phyloP scores from a whole-genome alignment of 345 rosid species.

The Kandelia obovata region DNA sequence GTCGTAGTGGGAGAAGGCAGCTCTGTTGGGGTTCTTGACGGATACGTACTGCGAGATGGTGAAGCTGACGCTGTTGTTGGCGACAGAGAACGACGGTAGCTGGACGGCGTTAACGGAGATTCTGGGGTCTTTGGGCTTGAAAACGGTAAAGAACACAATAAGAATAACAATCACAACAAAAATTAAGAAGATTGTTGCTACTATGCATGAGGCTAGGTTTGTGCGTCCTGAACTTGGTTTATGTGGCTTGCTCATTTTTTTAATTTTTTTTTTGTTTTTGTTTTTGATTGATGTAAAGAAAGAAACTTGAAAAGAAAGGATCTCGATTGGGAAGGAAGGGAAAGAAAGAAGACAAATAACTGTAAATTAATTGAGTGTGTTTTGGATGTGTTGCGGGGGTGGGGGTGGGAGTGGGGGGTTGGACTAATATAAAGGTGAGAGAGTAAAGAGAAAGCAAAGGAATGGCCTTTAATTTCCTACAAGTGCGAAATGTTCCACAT shows the following conservation, averaged over 20 bases:
- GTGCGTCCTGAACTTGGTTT: slow-evolving; percentile 55
- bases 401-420: background rate
- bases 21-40: slow-evolving; percentile 79
- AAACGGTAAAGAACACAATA: slow-evolving; percentile 88
- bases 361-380: background rate
- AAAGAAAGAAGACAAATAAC: background rate
- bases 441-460: background rate
- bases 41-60: slow-evolving; percentile 86
- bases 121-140: slow-evolving; percentile 83
- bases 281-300: background rate
- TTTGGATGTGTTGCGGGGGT: background rate
- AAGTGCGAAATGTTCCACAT: background rate
- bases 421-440: background rate
- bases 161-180: slow-evolving; percentile 55
- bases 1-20: slow-evolving; percentile 86
- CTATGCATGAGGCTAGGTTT: slow-evolving; percentile 88
- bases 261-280: background rate
- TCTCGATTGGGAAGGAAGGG: background rate
- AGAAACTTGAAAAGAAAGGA: background rate
- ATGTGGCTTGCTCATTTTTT: slow-evolving; percentile 32
- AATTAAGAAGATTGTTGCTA: slow-evolving; percentile 79
- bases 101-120: slow-evolving; percentile 84
- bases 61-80: slow-evolving; percentile 84
- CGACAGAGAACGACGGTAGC: slow-evolving; percentile 84
- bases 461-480: too few species aligned